phyloP scores from a whole-genome alignment of 495 filamentous ascomycete species.

The Chaetomium fimeti region DNA sequence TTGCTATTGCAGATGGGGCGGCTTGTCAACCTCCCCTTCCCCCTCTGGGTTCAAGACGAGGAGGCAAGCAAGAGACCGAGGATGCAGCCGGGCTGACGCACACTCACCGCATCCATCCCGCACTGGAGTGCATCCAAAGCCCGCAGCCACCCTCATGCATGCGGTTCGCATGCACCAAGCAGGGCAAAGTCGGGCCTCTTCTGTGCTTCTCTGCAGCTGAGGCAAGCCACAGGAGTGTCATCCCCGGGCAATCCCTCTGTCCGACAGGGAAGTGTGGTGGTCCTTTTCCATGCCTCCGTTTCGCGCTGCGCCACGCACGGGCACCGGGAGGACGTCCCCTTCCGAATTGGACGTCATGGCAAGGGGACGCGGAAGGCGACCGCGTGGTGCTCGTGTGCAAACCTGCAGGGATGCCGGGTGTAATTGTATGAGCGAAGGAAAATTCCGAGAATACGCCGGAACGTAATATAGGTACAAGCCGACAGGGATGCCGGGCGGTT shows the following conservation, averaged over 20 bases:
- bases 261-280: background rate
- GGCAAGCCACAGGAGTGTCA: constrained; percentile 21
- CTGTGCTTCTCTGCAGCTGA: constrained; percentile 14
- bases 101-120: background rate
- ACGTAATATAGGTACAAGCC: constrained; percentile 10
- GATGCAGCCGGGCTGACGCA: constrained; percentile 7
- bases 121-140: background rate
- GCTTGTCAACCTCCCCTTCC: background rate
- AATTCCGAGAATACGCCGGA: constrained; percentile 31
- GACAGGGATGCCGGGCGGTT: constrained; percentile 5
- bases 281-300: background rate
- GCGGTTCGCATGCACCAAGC: constrained; percentile 8
- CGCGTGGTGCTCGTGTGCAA: constrained; percentile 9
- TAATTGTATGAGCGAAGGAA: constrained; percentile 22
- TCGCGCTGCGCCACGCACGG: constrained; percentile 15
- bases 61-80: background rate
- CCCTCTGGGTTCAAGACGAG: background rate
- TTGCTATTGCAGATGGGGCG: constrained; percentile 8
- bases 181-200: background rate
- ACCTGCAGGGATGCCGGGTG: background rate
- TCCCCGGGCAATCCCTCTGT: background rate
- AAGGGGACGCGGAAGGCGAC: background rate
- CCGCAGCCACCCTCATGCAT: constrained; percentile 13
- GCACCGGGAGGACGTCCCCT: background rate
- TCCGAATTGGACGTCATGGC: background rate